Percentiles rank a stretch among this genome's conserved stretches.
phyloP scores from a whole-genome alignment of 2,329 filamentous ascomycete genomes.

The Chaetomiaceae sp. region DNA sequence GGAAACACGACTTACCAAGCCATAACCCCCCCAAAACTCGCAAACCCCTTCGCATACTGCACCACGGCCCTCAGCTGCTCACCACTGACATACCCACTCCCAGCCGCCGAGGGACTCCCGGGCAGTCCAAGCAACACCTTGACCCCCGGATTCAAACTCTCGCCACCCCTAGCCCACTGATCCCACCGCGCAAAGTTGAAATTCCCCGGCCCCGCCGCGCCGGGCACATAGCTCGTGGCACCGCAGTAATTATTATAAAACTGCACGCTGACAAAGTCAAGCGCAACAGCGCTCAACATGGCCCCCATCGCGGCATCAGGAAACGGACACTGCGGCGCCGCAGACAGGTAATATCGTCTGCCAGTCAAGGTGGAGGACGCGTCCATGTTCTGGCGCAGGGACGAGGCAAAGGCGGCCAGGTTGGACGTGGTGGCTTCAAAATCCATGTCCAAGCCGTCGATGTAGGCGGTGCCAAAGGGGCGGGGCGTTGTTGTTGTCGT shows the following conservation, averaged over 20 bases:
- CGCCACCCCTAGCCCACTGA: conserved; percentile 53
- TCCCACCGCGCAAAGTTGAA: conserved; percentile 64
- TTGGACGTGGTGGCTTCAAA: conserved; percentile 59
- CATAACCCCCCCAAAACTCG: conserved; percentile 63
- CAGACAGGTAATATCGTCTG: conserved; percentile 56
- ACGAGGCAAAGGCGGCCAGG: conserved; percentile 55
- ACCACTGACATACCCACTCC: conserved; percentile 50
- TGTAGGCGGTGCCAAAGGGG: conserved; percentile 59
- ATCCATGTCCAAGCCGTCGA: conserved; percentile 76
- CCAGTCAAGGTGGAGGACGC: conserved; percentile 38
- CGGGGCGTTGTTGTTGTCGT: conserved; percentile 45
- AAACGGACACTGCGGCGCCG: conserved; percentile 64
- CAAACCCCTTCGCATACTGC: conserved; percentile 48
- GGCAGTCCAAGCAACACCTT: conserved; percentile 60
- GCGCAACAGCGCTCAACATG: conserved; percentile 49
- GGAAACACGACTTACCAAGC: conserved; percentile 37
- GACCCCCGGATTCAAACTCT: conserved; percentile 53
- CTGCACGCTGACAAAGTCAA: conserved; percentile 60
- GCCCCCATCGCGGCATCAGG: conserved; percentile 56
- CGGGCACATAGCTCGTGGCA: conserved; percentile 44
- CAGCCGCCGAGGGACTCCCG: conserved; percentile 49
- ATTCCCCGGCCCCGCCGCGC: conserved; percentile 41
- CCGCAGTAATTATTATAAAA: conserved; percentile 69
- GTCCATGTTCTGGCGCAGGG: conserved; percentile 53
- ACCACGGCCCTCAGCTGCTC: conserved; percentile 46